Base-by-base conservation (phyloP, 2,329 filamentous ascomycete genomes). In the Nannizziopsis barbatae region DNA sequence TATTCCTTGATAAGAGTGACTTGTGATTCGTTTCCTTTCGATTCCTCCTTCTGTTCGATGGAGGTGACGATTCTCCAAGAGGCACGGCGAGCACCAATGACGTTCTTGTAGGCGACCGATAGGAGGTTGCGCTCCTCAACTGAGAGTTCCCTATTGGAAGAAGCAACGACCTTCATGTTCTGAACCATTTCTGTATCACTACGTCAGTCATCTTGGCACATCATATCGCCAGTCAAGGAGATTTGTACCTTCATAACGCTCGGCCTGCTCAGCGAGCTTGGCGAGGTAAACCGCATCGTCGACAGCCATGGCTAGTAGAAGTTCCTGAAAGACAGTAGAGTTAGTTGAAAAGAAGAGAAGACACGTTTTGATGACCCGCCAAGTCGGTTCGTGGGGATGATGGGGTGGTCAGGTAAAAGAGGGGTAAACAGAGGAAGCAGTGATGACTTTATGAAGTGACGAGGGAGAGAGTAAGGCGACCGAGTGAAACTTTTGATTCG, bases 261-360 rank as follows among this genome's bases (percentile, higher is more conserved):
- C 92, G 73, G 92, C 92, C 83, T 98, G 92, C 84, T 98, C 92
- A 70, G 92, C 92, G 73, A 98, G 86, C 88, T 96, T 96, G 75
- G 92, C 92, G 71, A 96, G 84, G 75, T 96, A 96, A 68, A 98
- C 92, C 66, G 89, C 90, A 77, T 96, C 89, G 81, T 96, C 90
- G 80, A 95, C 87, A 81, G 86, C 88, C 90, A 96, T 96, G 77
- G 77, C 89, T 77, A 69, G 72, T 69, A 14, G 35, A 43, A 30
- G n/a, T 36, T 33, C 35, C 41, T 50, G 41, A 40, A 5, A 15
- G 32, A 41, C 10, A 41, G 33, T 2, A 32, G 18, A 45, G 42
- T 50, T 20, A 50, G 47, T 39, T 41, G 17, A 15, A n/a, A 17
- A 40, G 11, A 32, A 37, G 27, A 11, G 15, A 17, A 37, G 9